Conservation (phyloP, 2,329 filamentous ascomycete species). For the Tolypocladium ophioglossoides region DNA sequence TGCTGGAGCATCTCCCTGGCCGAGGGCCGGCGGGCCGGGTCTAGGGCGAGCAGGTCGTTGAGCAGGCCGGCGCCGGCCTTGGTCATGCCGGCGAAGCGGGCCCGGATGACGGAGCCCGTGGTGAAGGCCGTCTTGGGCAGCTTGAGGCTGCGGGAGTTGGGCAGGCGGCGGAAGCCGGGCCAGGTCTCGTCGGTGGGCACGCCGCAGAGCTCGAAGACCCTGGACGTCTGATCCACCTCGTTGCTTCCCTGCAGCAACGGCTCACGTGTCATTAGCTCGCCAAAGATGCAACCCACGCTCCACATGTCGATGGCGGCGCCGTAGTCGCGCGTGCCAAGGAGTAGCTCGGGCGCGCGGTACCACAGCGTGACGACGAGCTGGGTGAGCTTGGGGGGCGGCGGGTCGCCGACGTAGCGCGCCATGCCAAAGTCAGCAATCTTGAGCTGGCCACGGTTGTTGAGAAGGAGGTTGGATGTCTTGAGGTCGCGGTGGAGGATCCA, state of each 20-base stretch:
- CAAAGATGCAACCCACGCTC: conserved; percentile 94
- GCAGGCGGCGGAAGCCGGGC: conserved; percentile 78
- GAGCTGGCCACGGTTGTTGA: conserved; percentile 89
- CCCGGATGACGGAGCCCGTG: conserved; percentile 49
- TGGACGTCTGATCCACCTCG: conserved; percentile 80
- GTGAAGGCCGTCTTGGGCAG: conserved; percentile 42
- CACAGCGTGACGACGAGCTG: conserved; percentile 93
- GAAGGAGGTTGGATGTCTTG: conserved; percentile 86
- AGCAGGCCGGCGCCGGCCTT: conserved; percentile 62
- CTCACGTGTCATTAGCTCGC: conserved; percentile 74
- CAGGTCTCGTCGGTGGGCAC: conserved; percentile 73
- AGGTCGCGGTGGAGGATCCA: conserved; percentile 92
- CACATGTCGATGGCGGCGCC: conserved; percentile 78
- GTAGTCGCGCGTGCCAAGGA: conserved; percentile 73
- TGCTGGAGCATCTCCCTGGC: conserved; percentile 68
- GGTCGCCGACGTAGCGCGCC: conserved; percentile 80
- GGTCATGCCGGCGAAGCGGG: conserved; percentile 75
- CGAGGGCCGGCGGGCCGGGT: conserved; percentile 61
- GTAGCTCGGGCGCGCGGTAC: conserved; percentile 87
- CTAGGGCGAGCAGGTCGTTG: conserved; percentile 57
- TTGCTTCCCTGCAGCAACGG: conserved; percentile 81
- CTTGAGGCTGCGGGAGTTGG: conserved; percentile 72
- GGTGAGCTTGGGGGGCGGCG: conserved; percentile 70
- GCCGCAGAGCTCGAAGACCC: conserved; percentile 84
- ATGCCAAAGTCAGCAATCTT: conserved; percentile 98